Percentiles rank a stretch among this genome's conserved stretches.
phyloP scores from a whole-genome alignment of 495 filamentous ascomycete species.

The Lineolata rhizophorae region DNA sequence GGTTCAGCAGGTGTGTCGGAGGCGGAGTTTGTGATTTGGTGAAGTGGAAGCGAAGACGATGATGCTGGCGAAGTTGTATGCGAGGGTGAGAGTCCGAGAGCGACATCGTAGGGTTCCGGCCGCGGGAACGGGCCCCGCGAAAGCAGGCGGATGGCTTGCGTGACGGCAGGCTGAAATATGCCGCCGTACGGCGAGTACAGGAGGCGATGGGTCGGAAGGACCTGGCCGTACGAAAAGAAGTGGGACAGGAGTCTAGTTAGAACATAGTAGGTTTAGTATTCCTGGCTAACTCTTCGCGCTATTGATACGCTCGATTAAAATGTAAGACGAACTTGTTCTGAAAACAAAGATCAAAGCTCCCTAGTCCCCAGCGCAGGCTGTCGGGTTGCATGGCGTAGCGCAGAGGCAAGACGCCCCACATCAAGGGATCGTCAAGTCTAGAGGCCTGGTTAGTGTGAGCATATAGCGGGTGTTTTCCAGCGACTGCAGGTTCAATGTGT shows the following conservation, averaged over 20 bases:
- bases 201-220: slow-evolving; percentile 66
- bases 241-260: slow-evolving; percentile 26
- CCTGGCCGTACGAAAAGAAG: slow-evolving; percentile 77
- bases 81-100: slow-evolving; percentile 3
- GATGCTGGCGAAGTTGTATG: too few species aligned
- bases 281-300: slow-evolving; percentile 3
- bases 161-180: slow-evolving; percentile 75
- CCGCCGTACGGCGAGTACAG: slow-evolving; percentile 54
- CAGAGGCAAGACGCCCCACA: slow-evolving; percentile 73
- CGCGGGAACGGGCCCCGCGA: slow-evolving; percentile 33
- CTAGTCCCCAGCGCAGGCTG: slow-evolving; percentile 68
- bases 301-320: slow-evolving; percentile 1
- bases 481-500: background rate
- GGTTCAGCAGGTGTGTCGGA: slow-evolving; percentile 6
- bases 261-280: slow-evolving; percentile 1
- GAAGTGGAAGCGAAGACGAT: slow-evolving; percentile 10
- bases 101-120: slow-evolving; percentile 2
- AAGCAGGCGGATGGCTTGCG: slow-evolving; percentile 63
- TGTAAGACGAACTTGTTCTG: slow-evolving; percentile 29
- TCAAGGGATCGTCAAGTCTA: slow-evolving; percentile 82
- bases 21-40: slow-evolving; percentile 17
- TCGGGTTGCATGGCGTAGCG: slow-evolving; percentile 42
- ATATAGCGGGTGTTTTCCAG: too few species aligned
- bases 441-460: too few species aligned
- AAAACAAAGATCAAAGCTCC: slow-evolving; percentile 87